phyloP scores from a whole-genome alignment of 2,329 filamentous ascomycete genomes.

The Cercospora zeae-maydis region DNA sequence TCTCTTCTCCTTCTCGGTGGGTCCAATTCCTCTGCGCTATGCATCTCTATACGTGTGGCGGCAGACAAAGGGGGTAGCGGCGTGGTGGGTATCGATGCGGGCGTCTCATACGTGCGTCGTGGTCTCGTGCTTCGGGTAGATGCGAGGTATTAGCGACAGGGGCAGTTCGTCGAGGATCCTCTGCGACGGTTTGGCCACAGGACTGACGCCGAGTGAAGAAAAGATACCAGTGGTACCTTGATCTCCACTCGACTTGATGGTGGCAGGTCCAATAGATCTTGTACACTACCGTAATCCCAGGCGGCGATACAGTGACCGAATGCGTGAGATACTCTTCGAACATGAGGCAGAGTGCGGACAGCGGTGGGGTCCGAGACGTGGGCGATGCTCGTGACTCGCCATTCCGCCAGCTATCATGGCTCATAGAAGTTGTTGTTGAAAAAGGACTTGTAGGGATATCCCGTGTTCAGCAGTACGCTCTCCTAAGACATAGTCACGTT shows the following conservation, averaged over 20 bases:
- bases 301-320: background rate
- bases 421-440: background rate
- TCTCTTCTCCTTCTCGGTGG: slow-evolving; percentile 8
- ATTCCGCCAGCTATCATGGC: background rate
- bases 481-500: slow-evolving; percentile 17
- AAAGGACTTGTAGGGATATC: background rate
- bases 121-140: slow-evolving; percentile 6
- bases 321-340: background rate
- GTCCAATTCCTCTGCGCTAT: background rate
- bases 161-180: background rate
- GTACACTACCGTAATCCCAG: background rate
- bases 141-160: background rate
- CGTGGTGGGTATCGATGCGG: slow-evolving; percentile 9
- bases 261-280: background rate
- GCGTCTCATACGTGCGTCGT: slow-evolving; percentile 10
- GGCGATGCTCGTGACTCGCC: background rate
- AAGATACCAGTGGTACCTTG: background rate
- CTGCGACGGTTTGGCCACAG: background rate
- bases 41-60: slow-evolving; percentile 8
- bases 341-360: background rate
- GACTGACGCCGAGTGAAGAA: background rate
- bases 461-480: background rate
- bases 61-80: slow-evolving; percentile 13
- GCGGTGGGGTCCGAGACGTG: background rate
- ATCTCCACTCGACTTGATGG: background rate